Evolutionary conservation across 179 eudicot genomes (phyloP), one percentile per base, ranked within the genome.

Genomic region (Monotropa hypopitys): DNA sequence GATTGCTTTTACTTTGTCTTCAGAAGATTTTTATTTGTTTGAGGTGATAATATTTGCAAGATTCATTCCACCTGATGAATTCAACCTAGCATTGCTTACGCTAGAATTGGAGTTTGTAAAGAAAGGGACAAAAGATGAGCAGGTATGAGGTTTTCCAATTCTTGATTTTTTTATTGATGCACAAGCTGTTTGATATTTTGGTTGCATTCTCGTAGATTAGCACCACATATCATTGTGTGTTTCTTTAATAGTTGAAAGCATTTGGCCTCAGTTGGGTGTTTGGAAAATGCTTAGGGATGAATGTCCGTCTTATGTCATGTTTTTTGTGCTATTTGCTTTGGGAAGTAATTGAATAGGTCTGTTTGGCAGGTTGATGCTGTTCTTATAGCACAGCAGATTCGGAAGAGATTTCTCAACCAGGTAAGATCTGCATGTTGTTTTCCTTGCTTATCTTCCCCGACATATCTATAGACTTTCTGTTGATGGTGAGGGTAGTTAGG

Each of bases 81-180:
- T 91, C 78, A 81, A 82, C 77, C 88, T 93, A 54, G 93, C 98
- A 18, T 80, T 91, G 81, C 91, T 95, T 67, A 90, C 90, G 45
- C 88, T 95, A 40, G 99, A 95, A 79, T 75, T 95, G 83, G 99
- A 95, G 86, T 93, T 89, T 82, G 87, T 88, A 63, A 86, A 90
- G 77, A 91, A 80, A 76, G 89, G 89, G 75, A 80, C 86, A 23
- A 87, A 84, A 79, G 93, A 89, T 3, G 96, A 92, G 77, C 87
- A 89, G 88, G 97, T 91, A 59, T 26, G 56, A 32, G 35, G 38
- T 47, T 54, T 76, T 54, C 71, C 23, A 32, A 6, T 13, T 68
- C n/a, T 33, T 72, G 42, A 32, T 18, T 40, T 35, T 23, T 18
- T 62, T 23, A 20, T 20, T 43, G n/a, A 10, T 12, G 9, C 70